Conservation (phyloP, 352 stramenopile species). For the Paralagenidium karlingii region DNA sequence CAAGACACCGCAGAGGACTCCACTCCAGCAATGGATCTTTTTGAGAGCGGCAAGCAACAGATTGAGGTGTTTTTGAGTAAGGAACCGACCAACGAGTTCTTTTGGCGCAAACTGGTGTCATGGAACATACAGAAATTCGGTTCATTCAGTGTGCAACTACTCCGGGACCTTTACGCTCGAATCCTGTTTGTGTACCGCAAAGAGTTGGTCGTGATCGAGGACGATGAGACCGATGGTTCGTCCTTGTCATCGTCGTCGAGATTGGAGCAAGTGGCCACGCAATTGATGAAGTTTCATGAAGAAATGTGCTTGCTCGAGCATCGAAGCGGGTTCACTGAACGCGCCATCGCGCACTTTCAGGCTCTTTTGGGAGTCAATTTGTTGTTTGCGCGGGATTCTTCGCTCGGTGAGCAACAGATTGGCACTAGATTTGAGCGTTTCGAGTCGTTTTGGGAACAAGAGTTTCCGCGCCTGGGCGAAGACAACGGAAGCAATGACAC, state of each 20-base stretch:
- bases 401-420: no score
- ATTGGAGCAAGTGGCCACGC: background rate
- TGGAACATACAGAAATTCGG: constrained; percentile 46
- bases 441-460: background rate
- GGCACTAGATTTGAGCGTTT: no score
- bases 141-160: constrained; percentile 46
- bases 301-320: constrained; percentile 38
- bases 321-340: constrained; percentile 42
- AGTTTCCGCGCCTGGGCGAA: background rate
- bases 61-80: constrained; percentile 37
- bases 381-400: background rate
- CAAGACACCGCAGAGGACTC: constrained; percentile 2
- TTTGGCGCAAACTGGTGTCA: constrained; percentile 49
- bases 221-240: constrained; percentile 1
- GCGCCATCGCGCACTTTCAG: constrained; percentile 49
- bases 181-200: constrained; percentile 33
- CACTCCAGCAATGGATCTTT: no score
- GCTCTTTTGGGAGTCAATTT: constrained; percentile 42
- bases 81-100: constrained; percentile 24
- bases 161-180: constrained; percentile 60
- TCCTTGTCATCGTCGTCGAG: background rate
- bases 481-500: no score
- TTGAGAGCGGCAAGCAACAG: constrained; percentile 11
- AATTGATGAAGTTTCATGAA: constrained; percentile 5
- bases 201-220: constrained; percentile 8